Conservation (phyloP, 495 filamentous ascomycete genomes). For the Aspergillus avenaceus region DNA sequence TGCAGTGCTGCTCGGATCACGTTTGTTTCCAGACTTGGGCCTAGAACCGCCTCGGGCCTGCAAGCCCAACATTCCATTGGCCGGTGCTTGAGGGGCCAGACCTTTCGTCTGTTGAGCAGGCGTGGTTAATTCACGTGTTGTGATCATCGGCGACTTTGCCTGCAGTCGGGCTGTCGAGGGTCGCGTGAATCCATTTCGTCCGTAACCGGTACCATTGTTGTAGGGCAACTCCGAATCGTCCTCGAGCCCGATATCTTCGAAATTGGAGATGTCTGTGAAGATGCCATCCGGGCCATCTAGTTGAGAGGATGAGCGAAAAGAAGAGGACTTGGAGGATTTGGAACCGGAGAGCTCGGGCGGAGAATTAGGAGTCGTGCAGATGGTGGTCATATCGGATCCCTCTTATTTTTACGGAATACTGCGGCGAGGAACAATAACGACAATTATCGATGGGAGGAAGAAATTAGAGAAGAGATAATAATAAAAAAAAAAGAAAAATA, state of each 20-base stretch:
- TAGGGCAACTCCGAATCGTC: conserved; percentile 51
- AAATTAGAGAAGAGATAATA: conserved; percentile 12
- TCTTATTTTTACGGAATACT: neutral
- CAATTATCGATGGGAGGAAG: conserved; percentile 2
- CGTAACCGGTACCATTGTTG: conserved; percentile 24
- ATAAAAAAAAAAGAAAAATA: no score
- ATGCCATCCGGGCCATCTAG: conserved; percentile 60
- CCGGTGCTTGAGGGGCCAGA: conserved; percentile 23
- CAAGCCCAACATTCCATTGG: conserved; percentile 22
- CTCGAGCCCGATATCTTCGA: conserved; percentile 89
- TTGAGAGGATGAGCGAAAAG: conserved; percentile 74
- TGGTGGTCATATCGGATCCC: conserved; percentile 54
- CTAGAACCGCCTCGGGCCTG: conserved; percentile 21
- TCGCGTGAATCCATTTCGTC: conserved; percentile 25
- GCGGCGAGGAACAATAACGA: neutral
- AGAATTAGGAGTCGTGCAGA: conserved; percentile 61
- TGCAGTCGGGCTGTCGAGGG: conserved; percentile 31
- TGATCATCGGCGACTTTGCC: conserved; percentile 25
- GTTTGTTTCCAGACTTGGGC: conserved; percentile 19
- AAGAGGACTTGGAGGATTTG: conserved; percentile 86
- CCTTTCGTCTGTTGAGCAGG: conserved; percentile 47
- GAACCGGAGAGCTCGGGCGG: conserved; percentile 81
- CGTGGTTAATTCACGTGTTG: conserved; percentile 41
- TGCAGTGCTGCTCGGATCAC: conserved; percentile 18
- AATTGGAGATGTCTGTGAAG: conserved; percentile 70